Evolutionary conservation across 257 asterid genomes (phyloP).

Genomic region (Solanum rostratum): DNA sequence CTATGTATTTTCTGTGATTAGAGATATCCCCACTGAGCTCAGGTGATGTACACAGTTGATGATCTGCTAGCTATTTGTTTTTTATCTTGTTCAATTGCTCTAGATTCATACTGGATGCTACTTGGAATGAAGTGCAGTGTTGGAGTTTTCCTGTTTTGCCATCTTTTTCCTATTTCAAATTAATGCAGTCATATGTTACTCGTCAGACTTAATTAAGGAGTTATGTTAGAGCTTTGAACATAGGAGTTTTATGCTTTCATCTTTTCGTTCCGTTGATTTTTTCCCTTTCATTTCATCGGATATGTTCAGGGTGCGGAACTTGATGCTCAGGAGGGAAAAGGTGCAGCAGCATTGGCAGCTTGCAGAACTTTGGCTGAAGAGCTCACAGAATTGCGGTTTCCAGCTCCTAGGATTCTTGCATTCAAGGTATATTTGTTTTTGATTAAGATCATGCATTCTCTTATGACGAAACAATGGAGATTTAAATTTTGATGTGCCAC

Average conservation of each 20-base stretch:
- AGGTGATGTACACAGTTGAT: background rate
- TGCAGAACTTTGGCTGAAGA: conserved; percentile 98
- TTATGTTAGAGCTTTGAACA: background rate
- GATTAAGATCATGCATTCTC: background rate
- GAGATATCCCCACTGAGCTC: background rate
- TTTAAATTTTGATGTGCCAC: conserved; percentile 7
- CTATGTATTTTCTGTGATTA: background rate
- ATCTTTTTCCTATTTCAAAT: background rate
- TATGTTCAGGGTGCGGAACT: conserved; percentile 83
- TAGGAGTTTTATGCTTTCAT: background rate
- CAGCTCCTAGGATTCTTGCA: conserved; percentile 97
- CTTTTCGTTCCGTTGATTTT: background rate
- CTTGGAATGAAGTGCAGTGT: background rate
- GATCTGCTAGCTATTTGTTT: background rate
- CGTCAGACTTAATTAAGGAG: background rate
- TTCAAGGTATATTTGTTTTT: conserved; percentile 50
- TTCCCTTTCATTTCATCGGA: background rate
- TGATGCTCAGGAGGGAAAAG: conserved; percentile 74
- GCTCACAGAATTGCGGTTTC: conserved; percentile 87
- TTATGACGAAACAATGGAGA: background rate
- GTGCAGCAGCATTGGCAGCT: conserved; percentile 97
- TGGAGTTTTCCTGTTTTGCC: background rate
- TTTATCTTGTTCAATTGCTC: background rate
- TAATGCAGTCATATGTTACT: background rate
- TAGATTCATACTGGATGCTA: background rate